A percentile compares a stretch with the other conserved stretches of the same genome.
phyloP scores from a whole-genome alignment of 2,329 filamentous ascomycete species.

The Xylaria sp. region DNA sequence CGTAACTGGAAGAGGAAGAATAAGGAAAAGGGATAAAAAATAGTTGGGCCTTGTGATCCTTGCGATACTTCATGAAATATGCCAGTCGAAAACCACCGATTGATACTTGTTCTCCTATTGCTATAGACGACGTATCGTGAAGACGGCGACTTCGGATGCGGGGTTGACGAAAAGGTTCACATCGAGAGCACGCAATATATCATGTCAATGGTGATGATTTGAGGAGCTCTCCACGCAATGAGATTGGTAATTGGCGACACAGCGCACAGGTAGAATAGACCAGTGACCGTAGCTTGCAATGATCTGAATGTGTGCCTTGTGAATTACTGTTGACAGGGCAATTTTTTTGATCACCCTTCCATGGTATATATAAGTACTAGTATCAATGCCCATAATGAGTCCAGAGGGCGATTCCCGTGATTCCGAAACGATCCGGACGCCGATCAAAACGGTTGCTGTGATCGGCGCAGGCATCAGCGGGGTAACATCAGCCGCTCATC shows the following conservation, averaged over 20 bases:
- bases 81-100: background rate
- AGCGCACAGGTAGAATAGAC: background rate
- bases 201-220: conserved; percentile 29
- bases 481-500: conserved; percentile 70
- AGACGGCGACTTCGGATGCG: background rate
- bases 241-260: conserved; percentile 31
- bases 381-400: conserved; percentile 24
- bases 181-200: conserved; percentile 38
- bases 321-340: background rate
- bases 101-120: background rate
- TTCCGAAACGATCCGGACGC: conserved; percentile 15
- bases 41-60: too few species aligned
- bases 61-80: background rate
- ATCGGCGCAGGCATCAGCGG: conserved; percentile 74
- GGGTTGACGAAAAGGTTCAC: conserved; percentile 2
- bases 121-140: background rate
- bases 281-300: background rate
- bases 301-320: background rate
- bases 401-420: conserved; percentile 4
- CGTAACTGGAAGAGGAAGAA: background rate
- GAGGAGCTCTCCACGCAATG: conserved; percentile 20
- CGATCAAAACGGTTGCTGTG: conserved; percentile 61
- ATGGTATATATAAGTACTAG: conserved; percentile 1
- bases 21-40: background rate
- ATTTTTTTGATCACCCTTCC: background rate